Evolutionary conservation across 257 asterid species (phyloP).

Genomic region (Knoxia roxburghii): DNA sequence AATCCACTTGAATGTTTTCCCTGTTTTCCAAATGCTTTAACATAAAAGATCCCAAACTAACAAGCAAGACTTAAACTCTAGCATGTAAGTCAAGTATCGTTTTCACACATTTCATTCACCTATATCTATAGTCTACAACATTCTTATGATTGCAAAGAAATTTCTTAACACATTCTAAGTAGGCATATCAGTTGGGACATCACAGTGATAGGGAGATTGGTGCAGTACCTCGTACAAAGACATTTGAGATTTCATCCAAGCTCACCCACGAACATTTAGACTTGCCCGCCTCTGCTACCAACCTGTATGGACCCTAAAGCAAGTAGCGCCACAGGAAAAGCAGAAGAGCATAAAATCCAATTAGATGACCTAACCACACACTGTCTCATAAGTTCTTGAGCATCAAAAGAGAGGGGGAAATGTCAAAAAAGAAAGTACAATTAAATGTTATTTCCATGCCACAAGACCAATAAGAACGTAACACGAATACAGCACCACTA

Average conservation of each 20-base stretch:
- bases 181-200: neutral
- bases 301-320: constrained; percentile 87
- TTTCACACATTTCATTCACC: neutral
- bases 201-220: constrained; percentile 11
- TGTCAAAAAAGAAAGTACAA: constrained; percentile 2
- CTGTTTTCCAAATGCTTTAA: neutral
- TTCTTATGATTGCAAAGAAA: neutral
- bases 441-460: neutral
- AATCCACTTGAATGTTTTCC: neutral
- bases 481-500: neutral
- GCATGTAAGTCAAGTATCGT: neutral
- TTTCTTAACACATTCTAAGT: neutral
- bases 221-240: constrained; percentile 67
- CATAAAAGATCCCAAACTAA: neutral
- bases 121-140: neutral
- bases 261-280: constrained; percentile 94
- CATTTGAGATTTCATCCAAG: constrained; percentile 85
- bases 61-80: neutral
- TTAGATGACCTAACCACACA: neutral
- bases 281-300: constrained; percentile 96
- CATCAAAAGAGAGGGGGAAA: neutral
- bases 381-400: neutral
- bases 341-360: neutral
- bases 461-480: neutral
- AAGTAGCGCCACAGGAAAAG: constrained; percentile 27